These are phyloP conservation scores for Gloeophyllum trabeum DNA, from an alignment of 768 basidiomycete species.

Conservation along the genomic window DNA sequence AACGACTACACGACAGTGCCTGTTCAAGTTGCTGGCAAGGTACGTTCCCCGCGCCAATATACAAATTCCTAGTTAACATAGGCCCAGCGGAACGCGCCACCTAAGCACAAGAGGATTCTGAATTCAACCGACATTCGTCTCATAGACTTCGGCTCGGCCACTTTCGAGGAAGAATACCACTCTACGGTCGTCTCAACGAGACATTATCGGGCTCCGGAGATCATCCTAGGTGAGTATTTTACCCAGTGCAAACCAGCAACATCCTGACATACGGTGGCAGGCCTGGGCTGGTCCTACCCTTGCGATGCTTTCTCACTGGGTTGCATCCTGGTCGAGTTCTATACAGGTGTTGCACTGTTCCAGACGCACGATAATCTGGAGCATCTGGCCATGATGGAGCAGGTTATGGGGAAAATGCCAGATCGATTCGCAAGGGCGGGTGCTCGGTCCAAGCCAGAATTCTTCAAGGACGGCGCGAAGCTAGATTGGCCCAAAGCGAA, in stretches of 20 bases:
- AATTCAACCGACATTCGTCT: slow-evolving; percentile 85
- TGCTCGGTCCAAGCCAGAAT: slow-evolving; percentile 79
- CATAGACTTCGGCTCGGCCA: slow-evolving; percentile 98
- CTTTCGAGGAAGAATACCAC: slow-evolving; percentile 96
- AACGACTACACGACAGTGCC: slow-evolving; percentile 61
- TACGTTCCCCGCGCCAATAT: slow-evolving; percentile 13
- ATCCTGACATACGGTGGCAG: slow-evolving; percentile 27
- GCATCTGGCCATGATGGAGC: slow-evolving; percentile 99
- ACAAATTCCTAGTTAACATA: background rate
- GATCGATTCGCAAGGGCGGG: slow-evolving; percentile 70
- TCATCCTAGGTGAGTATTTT: slow-evolving; percentile 76
- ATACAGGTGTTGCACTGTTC: slow-evolving; percentile 95
- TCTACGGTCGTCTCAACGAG: slow-evolving; percentile 96
- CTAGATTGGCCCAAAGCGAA: slow-evolving; percentile 91
- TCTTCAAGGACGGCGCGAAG: slow-evolving; percentile 78
- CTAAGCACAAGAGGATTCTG: slow-evolving; percentile 68
- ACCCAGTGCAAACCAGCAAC: slow-evolving; percentile 1
- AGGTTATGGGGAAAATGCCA: slow-evolving; percentile 98
- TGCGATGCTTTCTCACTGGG: slow-evolving; percentile 98
- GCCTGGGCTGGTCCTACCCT: slow-evolving; percentile 95
- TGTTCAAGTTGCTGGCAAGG: slow-evolving; percentile 58
- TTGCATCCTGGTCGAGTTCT: slow-evolving; percentile 98
- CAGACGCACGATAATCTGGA: slow-evolving; percentile 99
- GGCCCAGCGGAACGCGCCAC: slow-evolving; percentile 49
- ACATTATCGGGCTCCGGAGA: slow-evolving; percentile 98